A percentile compares a stretch with the other conserved stretches of the same genome.
Evolutionary conservation across 2,329 filamentous ascomycete genomes (phyloP).

Genomic region (Bipolaris zeicola): DNA sequence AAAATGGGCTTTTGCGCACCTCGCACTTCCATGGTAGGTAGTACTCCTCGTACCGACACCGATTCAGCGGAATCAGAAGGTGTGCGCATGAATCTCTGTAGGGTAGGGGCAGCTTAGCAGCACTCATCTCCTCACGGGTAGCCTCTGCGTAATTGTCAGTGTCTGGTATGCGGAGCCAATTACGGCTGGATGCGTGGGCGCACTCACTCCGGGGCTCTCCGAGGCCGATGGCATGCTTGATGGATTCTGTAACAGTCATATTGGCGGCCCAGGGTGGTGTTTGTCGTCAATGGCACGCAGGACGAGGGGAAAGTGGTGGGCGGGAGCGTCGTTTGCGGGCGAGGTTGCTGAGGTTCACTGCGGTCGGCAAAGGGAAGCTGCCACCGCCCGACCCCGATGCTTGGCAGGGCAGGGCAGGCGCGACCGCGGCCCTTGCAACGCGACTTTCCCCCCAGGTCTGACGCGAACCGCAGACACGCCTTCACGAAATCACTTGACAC

Average conservation of each 20-base stretch:
- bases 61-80: slow-evolving; percentile 93
- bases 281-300: slow-evolving; percentile 32
- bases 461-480: slow-evolving; percentile 18
- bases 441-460: slow-evolving; percentile 20
- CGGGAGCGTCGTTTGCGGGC: slow-evolving; percentile 14
- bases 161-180: slow-evolving; percentile 28
- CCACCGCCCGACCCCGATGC: slow-evolving; percentile 19
- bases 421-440: slow-evolving; percentile 22
- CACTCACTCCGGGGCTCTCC: slow-evolving; percentile 41
- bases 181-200: slow-evolving; percentile 14
- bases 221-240: slow-evolving; percentile 57
- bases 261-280: slow-evolving; percentile 22
- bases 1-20: slow-evolving; percentile 61
- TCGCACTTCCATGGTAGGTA: slow-evolving; percentile 98
- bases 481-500: slow-evolving; percentile 24
- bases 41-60: slow-evolving; percentile 88
- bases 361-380: slow-evolving; percentile 25
- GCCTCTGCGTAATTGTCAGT: slow-evolving; percentile 63
- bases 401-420: slow-evolving; percentile 28
- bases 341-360: slow-evolving; percentile 22
- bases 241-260: slow-evolving; percentile 53
- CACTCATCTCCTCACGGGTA: slow-evolving; percentile 90
- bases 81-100: slow-evolving; percentile 97
- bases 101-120: slow-evolving; percentile 81
- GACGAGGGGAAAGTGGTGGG: slow-evolving; percentile 6